Evolutionary conservation across 768 basidiomycete species (phyloP), one percentile per base, ranked within the genome.

Genomic region (Termitomyces sp.): DNA sequence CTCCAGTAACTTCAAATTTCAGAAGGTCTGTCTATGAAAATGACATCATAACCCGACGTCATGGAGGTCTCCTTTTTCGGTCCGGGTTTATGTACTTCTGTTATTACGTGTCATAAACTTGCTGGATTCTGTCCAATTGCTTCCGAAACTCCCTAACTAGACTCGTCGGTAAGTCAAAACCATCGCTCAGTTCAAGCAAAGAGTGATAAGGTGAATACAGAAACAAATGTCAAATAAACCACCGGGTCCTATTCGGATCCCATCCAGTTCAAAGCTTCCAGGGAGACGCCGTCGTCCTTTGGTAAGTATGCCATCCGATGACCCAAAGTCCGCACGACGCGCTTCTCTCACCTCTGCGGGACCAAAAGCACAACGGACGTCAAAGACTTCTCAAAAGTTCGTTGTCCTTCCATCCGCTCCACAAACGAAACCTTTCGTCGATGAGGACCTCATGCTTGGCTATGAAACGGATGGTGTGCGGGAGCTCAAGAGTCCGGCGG

Each of bases 361-460:
- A 8, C 73, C 75, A 1, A 89, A 88, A 66, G 75, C 80, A 1
- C 86, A 89, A 61, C 82, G 95, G 41, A 89, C 92, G 1, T 92
- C 92, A 14, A 98, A 97, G 74, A 94, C 90, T 0, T 89, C 87
- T 0, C 92, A 95, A 63, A 92, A 91, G 66, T 89, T 95, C 57
- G 94, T 98, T 14, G 79, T 92, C 17, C 81, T 98, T 7, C 95
- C 95, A 0, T 92, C 92, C 38, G 93, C 86, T 27, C 92, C 93
- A 1, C 95, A 98, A 69, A 92, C 92, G 0, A 85, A 83, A 56
- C 88, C 92, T 1, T 80, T 86, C 8, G 67, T 65, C 23, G 77
- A 79, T 14, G 82, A 82, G 32, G 82, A 82, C 19, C 71, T 77
- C 21, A 75, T 77, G 3, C 77, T 86, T 52, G 87, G 83, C 10